phyloP scores from a whole-genome alignment of 257 asterid species.

The Leonotis leonurus region DNA sequence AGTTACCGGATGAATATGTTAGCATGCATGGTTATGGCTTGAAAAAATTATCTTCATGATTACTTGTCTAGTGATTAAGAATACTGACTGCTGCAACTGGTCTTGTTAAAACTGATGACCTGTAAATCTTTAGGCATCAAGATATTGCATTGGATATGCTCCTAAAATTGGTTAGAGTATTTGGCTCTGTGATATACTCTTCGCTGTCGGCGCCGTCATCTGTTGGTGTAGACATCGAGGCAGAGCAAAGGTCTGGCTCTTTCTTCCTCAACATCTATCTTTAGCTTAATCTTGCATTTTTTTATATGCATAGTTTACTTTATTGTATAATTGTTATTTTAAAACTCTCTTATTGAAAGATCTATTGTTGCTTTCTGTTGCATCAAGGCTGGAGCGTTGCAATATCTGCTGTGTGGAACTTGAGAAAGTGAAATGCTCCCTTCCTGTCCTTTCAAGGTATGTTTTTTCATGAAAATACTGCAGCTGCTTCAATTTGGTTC shows the following conservation, averaged over 20 bases:
- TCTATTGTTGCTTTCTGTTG: slow-evolving; percentile 15
- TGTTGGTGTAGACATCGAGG: slow-evolving; percentile 96
- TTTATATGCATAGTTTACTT: neutral
- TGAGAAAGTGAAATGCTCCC: slow-evolving; percentile 66
- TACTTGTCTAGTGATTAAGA: slow-evolving; percentile 16
- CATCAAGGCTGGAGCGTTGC: slow-evolving; percentile 83
- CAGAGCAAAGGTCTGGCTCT: slow-evolving; percentile 70
- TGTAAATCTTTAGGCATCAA: slow-evolving; percentile 60
- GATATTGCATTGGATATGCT: slow-evolving; percentile 77
- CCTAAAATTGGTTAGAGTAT: slow-evolving; percentile 80
- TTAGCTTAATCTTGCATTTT: slow-evolving; percentile 6
- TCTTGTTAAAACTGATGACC: slow-evolving; percentile 21
- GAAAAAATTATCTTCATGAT: too few species aligned
- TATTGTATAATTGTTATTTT: slow-evolving; percentile 3
- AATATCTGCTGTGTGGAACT: slow-evolving; percentile 82
- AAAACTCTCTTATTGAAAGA: slow-evolving; percentile 13
- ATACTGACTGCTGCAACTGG: too few species aligned
- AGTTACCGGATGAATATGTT: too few species aligned
- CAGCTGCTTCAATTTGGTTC: slow-evolving; percentile 7
- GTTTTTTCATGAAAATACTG: slow-evolving; percentile 8
- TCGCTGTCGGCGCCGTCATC: slow-evolving; percentile 74
- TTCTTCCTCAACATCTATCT: slow-evolving; percentile 8
- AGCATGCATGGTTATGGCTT: too few species aligned
- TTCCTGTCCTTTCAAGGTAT: slow-evolving; percentile 73
- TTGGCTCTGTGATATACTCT: slow-evolving; percentile 83